phyloP scores from a whole-genome alignment of 352 stramenopile species.

The Phytophthora tentaculata region DNA sequence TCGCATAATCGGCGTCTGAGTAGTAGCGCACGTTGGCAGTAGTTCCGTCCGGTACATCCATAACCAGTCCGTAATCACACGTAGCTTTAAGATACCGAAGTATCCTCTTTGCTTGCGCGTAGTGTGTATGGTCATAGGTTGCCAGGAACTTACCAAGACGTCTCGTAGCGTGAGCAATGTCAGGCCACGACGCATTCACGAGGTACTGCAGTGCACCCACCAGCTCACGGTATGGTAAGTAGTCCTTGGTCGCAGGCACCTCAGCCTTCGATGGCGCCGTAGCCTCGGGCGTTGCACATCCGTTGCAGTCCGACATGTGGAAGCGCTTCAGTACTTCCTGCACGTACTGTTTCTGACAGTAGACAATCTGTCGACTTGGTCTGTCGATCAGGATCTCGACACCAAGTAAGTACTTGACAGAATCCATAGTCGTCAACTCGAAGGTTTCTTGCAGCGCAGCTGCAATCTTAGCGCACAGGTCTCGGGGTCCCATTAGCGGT shows the following conservation, averaged over 20 bases:
- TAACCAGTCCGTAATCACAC: not conserved
- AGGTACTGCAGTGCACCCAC: constrained; percentile 1
- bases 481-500: not conserved
- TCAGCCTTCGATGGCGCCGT: not conserved
- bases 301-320: not conserved
- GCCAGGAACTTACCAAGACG: not conserved
- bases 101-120: not conserved
- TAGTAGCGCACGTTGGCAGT: not conserved
- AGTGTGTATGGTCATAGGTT: not conserved
- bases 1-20: constrained; percentile 4
- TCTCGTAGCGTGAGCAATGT: too few relatives aligned
- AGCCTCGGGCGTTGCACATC: not conserved
- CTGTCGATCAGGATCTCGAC: not conserved
- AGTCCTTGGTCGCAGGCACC: not conserved
- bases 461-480: not conserved
- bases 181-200: not conserved
- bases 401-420: constrained; percentile 1
- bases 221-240: not conserved
- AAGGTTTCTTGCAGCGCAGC: not conserved
- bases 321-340: not conserved
- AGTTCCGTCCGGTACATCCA: not conserved
- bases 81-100: not conserved
- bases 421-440: not conserved
- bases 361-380: not conserved
- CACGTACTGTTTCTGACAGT: not conserved